Base-by-base conservation (phyloP, 495 filamentous ascomycete genomes). In the Rhypophila decipiens region DNA sequence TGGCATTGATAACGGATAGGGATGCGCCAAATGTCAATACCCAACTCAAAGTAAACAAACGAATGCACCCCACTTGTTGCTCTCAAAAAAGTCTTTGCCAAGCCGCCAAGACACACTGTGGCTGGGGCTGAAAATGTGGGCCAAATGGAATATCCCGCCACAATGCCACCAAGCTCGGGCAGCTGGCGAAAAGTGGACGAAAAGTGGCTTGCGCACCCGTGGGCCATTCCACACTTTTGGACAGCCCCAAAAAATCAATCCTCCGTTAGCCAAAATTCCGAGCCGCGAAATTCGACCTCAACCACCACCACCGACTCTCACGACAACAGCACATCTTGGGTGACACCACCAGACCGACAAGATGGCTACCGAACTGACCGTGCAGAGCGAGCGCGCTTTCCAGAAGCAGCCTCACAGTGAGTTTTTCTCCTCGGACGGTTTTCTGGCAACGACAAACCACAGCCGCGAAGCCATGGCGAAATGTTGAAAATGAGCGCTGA, bases 291-390 rank as follows among this genome's bases (percentile, higher is more conserved):
- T 50, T 52, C 22, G 50, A 52, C 46, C 37, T 47, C 44, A 24
- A 27, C 27, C 51, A 52, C 42, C 47, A 50, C 51, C 37, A 45
- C 53, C 34, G 21, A 39, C 44, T 35, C 38, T 36, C 39, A 47
- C 42, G 51, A 54, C 45, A 49, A 44, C 39, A 53, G 51, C 51
- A 57, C 53, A 59, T 61, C 61, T 57, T 51, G 51, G 56, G 50
- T 57, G 47, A 53, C 52, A 46, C 59, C 52, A 46, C 59, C 35
- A 48, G 59, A 75, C 80, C 84, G 81, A 78, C 84, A 86, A 74
- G 75, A 96, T 95, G 90, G 90, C 90, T 68, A 96, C 90, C 78
- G 90, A 95, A 82, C 81, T 96, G 74, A 95, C 85, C 70, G 90
- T 96, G 71, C 90, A 95, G 82, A 89, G 87, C 66, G 90, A 96